phyloP scores from a whole-genome alignment of 2,329 filamentous ascomycete species.

The Teratosphaeriaceae sp. region DNA sequence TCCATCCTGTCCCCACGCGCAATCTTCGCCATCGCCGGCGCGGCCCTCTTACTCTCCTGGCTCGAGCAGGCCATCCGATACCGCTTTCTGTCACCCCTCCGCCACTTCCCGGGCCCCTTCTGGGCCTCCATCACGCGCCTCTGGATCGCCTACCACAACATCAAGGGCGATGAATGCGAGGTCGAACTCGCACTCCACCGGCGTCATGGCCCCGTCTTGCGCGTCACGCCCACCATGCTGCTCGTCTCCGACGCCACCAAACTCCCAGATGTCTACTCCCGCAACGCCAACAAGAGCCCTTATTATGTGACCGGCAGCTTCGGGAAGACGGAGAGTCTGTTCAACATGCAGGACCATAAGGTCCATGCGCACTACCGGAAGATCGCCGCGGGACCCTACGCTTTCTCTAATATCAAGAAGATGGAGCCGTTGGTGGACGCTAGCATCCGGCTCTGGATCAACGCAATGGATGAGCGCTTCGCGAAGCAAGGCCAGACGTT shows the following conservation, averaged over 20 bases:
- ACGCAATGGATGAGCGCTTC: conserved; percentile 42
- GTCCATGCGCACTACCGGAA: conserved; percentile 49
- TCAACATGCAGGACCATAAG: conserved; percentile 51
- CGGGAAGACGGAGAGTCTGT: conserved; percentile 48
- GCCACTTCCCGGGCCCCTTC: conserved; percentile 10
- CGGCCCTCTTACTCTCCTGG: neutral
- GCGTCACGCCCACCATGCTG: conserved; percentile 37
- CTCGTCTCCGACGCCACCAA: conserved; percentile 48
- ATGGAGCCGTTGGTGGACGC: conserved; percentile 50
- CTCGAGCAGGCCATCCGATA: conserved; percentile 4
- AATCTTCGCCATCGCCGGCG: neutral
- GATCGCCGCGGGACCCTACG: conserved; percentile 49
- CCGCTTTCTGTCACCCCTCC: conserved; percentile 34
- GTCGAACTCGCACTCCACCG: conserved; percentile 28
- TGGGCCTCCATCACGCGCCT: conserved; percentile 11
- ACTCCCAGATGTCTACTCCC: conserved; percentile 51
- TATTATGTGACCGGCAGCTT: conserved; percentile 55
- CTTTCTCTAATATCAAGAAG: conserved; percentile 50
- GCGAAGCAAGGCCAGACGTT: conserved; percentile 39
- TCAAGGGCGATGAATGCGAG: conserved; percentile 41
- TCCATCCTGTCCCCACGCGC: conserved; percentile 1
- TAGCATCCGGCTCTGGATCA: conserved; percentile 46
- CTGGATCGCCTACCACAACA: conserved; percentile 44
- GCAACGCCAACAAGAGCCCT: conserved; percentile 50
- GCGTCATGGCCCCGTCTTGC: conserved; percentile 18